Conservation (phyloP, 805 yeast species). For the Schwanniomyces pseudopolymorphus region DNA sequence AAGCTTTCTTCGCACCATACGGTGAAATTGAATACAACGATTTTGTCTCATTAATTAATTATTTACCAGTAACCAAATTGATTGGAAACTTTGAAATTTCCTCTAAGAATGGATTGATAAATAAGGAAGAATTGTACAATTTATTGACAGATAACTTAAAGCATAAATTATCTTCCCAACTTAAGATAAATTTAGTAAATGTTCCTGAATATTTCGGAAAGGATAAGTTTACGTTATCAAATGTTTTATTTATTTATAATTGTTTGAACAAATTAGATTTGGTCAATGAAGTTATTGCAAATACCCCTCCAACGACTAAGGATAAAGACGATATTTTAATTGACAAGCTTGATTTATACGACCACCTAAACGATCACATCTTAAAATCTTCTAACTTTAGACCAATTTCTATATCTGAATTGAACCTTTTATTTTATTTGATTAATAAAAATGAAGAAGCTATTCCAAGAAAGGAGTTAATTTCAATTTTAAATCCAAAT, state of each 20-base stretch:
- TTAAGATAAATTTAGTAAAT: slow-evolving; percentile 32
- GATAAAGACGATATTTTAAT: slow-evolving; percentile 43
- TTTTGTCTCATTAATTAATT: slow-evolving; percentile 40
- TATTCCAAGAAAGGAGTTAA: slow-evolving; percentile 42
- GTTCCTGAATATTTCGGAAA: slow-evolving; percentile 37
- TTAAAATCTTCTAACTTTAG: slow-evolving; percentile 43
- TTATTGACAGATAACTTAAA: slow-evolving; percentile 37
- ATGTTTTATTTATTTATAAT: slow-evolving; percentile 40
- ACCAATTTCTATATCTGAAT: slow-evolving; percentile 38
- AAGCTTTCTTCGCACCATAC: slow-evolving; percentile 37
- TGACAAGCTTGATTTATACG: slow-evolving; percentile 40
- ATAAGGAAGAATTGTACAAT: slow-evolving; percentile 28
- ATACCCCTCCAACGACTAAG: slow-evolving; percentile 42
- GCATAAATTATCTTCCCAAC: slow-evolving; percentile 40
- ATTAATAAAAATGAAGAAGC: slow-evolving; percentile 38
- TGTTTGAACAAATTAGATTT: slow-evolving; percentile 42
- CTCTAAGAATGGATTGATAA: slow-evolving; percentile 29
- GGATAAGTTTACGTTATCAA: slow-evolving; percentile 34
- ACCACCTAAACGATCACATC: slow-evolving; percentile 43
- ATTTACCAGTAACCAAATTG: slow-evolving; percentile 45
- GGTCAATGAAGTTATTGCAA: slow-evolving; percentile 46
- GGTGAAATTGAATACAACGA: slow-evolving; percentile 39
- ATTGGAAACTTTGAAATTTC: slow-evolving; percentile 43
- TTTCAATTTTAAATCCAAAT: slow-evolving; percentile 58
- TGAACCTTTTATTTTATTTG: slow-evolving; percentile 41